These are phyloP conservation scores for Mycena belliarum DNA, from an alignment of 768 basidiomycete species.

Conservation along the genomic window DNA sequence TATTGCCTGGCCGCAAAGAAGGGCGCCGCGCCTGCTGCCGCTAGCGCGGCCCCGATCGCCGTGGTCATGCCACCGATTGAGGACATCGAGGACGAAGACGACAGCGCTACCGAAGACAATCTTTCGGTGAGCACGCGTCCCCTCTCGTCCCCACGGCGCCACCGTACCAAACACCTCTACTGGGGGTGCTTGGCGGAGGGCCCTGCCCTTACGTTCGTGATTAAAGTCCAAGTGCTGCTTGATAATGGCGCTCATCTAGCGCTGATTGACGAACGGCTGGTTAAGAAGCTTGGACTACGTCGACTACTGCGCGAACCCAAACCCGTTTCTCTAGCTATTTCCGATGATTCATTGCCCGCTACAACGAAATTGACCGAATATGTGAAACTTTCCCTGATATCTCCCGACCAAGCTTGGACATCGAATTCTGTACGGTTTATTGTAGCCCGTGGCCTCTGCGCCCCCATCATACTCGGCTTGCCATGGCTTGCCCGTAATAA, in stretches of 20 bases:
- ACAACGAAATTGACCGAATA: not conserved
- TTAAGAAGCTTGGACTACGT: not conserved
- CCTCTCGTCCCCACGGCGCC: not conserved
- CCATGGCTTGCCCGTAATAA: not conserved
- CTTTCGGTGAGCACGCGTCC: not conserved
- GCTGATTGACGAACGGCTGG: not conserved
- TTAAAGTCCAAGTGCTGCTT: not conserved
- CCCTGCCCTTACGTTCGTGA: not conserved
- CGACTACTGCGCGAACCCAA: not conserved
- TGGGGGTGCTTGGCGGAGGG: not conserved
- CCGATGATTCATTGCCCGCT: not conserved
- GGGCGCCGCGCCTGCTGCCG: not conserved
- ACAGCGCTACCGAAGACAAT: not conserved
- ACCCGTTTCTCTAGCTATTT: not conserved
- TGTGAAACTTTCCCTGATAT: not conserved
- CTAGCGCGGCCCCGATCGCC: not conserved
- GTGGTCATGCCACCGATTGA: not conserved
- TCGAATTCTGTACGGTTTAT: not conserved
- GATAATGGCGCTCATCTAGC: not conserved
- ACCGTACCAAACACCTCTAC: not conserved
- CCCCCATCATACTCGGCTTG: not conserved
- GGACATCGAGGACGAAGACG: not conserved
- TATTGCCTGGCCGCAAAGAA: too few relatives aligned
- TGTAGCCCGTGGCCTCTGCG: not conserved
- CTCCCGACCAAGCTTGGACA: not conserved